phyloP scores from a whole-genome alignment of 106 monocot genomes.

The Phalaenopsis equestris region DNA sequence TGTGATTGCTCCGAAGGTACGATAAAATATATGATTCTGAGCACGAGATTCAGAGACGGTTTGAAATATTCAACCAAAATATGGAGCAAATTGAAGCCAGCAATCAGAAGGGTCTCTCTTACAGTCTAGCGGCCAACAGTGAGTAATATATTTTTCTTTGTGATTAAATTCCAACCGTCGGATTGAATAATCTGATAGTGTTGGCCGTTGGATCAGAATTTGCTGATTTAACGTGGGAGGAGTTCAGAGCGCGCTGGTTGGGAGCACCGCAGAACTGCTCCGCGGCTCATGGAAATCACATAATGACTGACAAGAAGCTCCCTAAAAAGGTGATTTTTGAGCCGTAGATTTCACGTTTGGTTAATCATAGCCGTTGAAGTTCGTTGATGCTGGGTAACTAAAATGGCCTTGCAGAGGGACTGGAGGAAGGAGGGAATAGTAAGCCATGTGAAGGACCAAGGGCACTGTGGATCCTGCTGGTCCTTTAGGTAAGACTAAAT shows the following conservation, averaged over 20 bases:
- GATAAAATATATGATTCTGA: slow-evolving; percentile 59
- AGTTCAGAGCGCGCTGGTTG: slow-evolving; percentile 50
- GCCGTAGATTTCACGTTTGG: background rate
- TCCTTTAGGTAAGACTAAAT: slow-evolving; percentile 56
- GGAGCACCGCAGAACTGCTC: slow-evolving; percentile 94
- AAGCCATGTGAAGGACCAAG: slow-evolving; percentile 91
- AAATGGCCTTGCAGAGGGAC: slow-evolving; percentile 57
- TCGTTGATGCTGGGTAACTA: background rate
- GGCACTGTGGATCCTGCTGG: slow-evolving; percentile 91
- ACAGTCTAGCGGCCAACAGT: slow-evolving; percentile 79
- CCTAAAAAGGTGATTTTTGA: slow-evolving; percentile 48
- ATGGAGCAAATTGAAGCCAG: slow-evolving; percentile 42
- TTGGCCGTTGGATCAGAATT: slow-evolving; percentile 30
- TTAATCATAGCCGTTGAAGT: background rate
- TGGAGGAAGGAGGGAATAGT: slow-evolving; percentile 92
- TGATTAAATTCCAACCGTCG: background rate
- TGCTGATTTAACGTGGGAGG: slow-evolving; percentile 91
- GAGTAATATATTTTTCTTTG: slow-evolving; percentile 14
- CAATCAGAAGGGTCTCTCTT: slow-evolving; percentile 51
- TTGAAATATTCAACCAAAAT: slow-evolving; percentile 51
- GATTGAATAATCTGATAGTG: slow-evolving; percentile 1
- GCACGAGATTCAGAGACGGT: slow-evolving; percentile 55
- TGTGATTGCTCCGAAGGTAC: slow-evolving; percentile 21
- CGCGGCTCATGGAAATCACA: slow-evolving; percentile 61
- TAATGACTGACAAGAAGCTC: slow-evolving; percentile 33